A percentile compares a stretch with the other conserved stretches of the same genome.
phyloP scores from a whole-genome alignment of 805 yeast genomes.

The Sugiyamaella qingdaonensis region DNA sequence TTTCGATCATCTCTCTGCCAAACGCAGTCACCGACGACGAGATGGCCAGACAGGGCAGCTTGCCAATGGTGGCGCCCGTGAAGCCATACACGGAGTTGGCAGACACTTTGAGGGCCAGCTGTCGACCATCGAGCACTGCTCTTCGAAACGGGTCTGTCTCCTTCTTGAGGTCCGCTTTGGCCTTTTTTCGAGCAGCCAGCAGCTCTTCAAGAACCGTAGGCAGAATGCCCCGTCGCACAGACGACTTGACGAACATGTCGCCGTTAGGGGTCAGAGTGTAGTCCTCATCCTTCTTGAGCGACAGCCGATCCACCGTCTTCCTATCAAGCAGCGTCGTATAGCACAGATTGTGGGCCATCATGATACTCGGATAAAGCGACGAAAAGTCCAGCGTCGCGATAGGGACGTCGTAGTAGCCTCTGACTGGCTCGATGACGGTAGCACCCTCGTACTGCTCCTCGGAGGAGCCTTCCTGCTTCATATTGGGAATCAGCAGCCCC shows the following conservation, averaged over 20 bases:
- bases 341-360: conserved; percentile 98
- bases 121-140: conserved; percentile 95
- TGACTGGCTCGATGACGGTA: conserved; percentile 91
- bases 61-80: conserved; percentile 98
- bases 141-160: conserved; percentile 93
- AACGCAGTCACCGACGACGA: conserved; percentile 94
- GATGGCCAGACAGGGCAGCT: conserved; percentile 91
- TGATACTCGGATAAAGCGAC: conserved; percentile 93
- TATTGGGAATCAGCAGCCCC: conserved; percentile 85
- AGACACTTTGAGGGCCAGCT: conserved; percentile 89
- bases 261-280: conserved; percentile 88
- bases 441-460: conserved; percentile 99
- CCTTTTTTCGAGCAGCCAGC: conserved; percentile 86
- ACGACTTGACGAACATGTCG: conserved; percentile 75
- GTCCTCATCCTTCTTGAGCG: conserved; percentile 65
- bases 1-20: conserved; percentile 96
- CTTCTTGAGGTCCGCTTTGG: conserved; percentile 81
- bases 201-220: conserved; percentile 91
- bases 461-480: conserved; percentile 69
- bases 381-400: conserved; percentile 98
- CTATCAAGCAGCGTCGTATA: conserved; percentile 82
- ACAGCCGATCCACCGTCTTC: conserved; percentile 60
- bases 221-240: conserved; percentile 72
- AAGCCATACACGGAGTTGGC: conserved; percentile 99
- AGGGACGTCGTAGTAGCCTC: conserved; percentile 96